These are phyloP conservation scores for Lasiosphaeria miniovina DNA, from an alignment of 495 filamentous ascomycete species.

Conservation along the genomic window DNA sequence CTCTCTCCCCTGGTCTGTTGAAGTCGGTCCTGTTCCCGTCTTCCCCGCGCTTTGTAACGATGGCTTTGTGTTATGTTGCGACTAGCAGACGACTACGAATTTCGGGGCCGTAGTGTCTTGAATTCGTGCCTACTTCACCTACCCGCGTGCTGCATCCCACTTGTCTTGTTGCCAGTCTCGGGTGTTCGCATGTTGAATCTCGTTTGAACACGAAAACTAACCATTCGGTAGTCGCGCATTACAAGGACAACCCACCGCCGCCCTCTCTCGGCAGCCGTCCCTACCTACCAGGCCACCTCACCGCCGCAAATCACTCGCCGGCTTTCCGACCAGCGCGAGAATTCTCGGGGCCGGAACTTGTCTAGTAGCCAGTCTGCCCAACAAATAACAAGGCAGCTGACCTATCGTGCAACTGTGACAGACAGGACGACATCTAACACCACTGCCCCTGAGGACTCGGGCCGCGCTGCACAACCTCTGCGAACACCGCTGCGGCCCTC, in stretches of 20 bases:
- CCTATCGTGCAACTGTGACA: slow-evolving; percentile 20
- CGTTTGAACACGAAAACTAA: slow-evolving; percentile 3
- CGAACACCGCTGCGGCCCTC: slow-evolving; percentile 32
- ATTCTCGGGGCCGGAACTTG: slow-evolving; percentile 29
- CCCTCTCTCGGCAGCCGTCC: slow-evolving; percentile 43
- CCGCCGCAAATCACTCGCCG: slow-evolving; percentile 38
- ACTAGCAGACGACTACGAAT: no score
- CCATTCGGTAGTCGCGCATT: slow-evolving; percentile 37
- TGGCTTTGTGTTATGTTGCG: no score
- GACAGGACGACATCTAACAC: slow-evolving; percentile 27
- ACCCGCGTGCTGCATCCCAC: not conserved
- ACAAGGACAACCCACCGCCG: slow-evolving; percentile 37
- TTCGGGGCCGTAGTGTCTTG: not conserved
- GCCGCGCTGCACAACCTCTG: slow-evolving; percentile 17
- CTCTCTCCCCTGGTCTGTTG: not conserved
- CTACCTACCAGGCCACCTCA: slow-evolving; percentile 37
- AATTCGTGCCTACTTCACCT: not conserved
- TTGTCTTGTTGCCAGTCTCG: not conserved
- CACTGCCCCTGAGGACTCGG: slow-evolving; percentile 22
- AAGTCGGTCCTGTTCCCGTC: no score
- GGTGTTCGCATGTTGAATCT: not conserved
- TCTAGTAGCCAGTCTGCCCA: slow-evolving; percentile 32
- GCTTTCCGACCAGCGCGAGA: slow-evolving; percentile 47
- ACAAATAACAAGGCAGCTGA: slow-evolving; percentile 28
- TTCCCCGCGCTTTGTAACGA: no score